Conservation (phyloP, 2,329 filamentous ascomycete genomes). For the Aspergillus fijiensis region DNA sequence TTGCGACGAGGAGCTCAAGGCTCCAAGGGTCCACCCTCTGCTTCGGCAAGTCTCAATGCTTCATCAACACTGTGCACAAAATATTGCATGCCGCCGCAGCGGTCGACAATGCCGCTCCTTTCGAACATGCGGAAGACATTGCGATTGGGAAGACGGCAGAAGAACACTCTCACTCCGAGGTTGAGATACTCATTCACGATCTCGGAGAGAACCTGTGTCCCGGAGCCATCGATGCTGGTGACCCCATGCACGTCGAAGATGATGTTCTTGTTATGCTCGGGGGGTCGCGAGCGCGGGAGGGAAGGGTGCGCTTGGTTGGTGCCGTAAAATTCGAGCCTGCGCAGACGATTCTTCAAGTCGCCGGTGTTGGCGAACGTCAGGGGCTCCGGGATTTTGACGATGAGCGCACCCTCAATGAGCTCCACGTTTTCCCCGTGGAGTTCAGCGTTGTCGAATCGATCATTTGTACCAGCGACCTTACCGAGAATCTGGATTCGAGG, state of each 20-base stretch:
- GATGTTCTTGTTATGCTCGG: constrained; percentile 85
- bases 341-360: constrained; percentile 78
- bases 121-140: constrained; percentile 71
- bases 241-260: constrained; percentile 99
- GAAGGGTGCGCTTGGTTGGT: constrained; percentile 81
- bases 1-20: constrained; percentile 15
- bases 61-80: constrained; percentile 84
- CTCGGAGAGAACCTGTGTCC: constrained; percentile 85
- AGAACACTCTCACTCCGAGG: constrained; percentile 62
- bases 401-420: constrained; percentile 86
- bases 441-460: constrained; percentile 83
- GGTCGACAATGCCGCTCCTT: constrained; percentile 78
- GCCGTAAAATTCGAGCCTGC: constrained; percentile 86
- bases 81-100: constrained; percentile 72
- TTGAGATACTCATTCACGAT: constrained; percentile 81
- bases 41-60: constrained; percentile 77
- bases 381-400: constrained; percentile 96
- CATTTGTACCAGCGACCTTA: constrained; percentile 73
- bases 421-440: constrained; percentile 71
- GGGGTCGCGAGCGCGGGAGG: constrained; percentile 71
- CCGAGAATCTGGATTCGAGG: constrained; percentile 96
- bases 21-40: constrained; percentile 56
- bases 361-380: constrained; percentile 97
- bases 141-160: constrained; percentile 54
- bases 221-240: constrained; percentile 87